Evolutionary conservation across 371 early-diverging fungal species (phyloP), one percentile per base, ranked within the genome.

Genomic region (Circinella minor): DNA sequence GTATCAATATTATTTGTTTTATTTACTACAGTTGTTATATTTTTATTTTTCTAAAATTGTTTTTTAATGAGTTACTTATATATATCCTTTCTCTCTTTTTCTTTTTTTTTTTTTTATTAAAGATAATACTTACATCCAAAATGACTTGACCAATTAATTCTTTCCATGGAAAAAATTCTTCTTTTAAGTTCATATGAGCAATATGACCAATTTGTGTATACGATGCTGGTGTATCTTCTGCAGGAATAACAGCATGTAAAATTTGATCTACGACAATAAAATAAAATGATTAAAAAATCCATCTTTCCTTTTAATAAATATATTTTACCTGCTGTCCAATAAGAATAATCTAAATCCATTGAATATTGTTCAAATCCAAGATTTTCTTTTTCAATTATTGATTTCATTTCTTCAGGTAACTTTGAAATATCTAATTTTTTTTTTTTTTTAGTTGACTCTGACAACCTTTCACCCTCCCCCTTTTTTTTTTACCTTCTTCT

Each of bases 131-230:
- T 84, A 93, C 93, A 81, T 99, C 98, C 72, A 99, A 80, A 49
- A 99, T 91, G 4, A 99, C 93, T 81, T 97, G 88, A 11, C 98
- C 99, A 69, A 99, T 95, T 57, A 98, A 67, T 7, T 81, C 69
- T 72, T 96, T 97, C 89, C 93, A 99, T 11, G 95, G 97, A 17
- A 90, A 80, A 61, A 92, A 92, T 69, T 96, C 92, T 36, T 95
- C 95, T 47, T 95, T 87, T 61, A 99, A 77, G 76, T 99, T 99
- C 89, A 99, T 89, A 74, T 99, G 99, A 1, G 99, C 95, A 74
- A 99, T 98, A 80, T 99, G 98, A 10, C 99, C 99, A 64, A 97
- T 89, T 49, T 95, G 91, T 38, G 97, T 97, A 76, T 94, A 99
- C 2, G 97, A 91, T 7, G 94, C 88, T 7, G 96, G 97, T 11